These are phyloP conservation scores for Fusarium globosum DNA, from an alignment of 2,329 filamentous ascomycete genomes.

Conservation along the genomic window DNA sequence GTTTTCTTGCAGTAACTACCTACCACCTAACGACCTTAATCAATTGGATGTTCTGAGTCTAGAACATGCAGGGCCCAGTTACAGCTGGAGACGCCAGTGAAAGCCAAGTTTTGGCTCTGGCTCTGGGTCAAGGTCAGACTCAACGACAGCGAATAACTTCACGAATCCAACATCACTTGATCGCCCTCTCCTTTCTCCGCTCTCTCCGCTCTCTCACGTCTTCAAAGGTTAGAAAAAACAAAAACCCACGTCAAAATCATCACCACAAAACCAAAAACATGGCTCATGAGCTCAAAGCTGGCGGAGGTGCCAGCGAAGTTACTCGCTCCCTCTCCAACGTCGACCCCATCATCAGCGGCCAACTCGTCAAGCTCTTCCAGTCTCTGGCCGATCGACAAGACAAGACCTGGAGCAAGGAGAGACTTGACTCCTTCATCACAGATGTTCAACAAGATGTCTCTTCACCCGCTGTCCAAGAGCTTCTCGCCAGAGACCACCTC, in stretches of 20 bases:
- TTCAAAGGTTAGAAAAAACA: constrained; percentile 8
- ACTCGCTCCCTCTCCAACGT: constrained; percentile 56
- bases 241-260: neutral
- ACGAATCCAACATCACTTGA: constrained; percentile 34
- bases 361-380: constrained; percentile 61
- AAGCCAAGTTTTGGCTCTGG: constrained; percentile 1
- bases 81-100: constrained; percentile 8
- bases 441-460: constrained; percentile 58
- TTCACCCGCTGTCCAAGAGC: constrained; percentile 41
- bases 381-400: constrained; percentile 54
- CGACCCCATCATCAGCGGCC: constrained; percentile 53
- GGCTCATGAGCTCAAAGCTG: constrained; percentile 52
- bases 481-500: constrained; percentile 51
- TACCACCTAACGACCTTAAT: neutral
- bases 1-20: neutral
- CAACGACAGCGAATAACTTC: constrained; percentile 37
- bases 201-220: constrained; percentile 13
- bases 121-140: neutral
- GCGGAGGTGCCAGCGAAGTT: constrained; percentile 59
- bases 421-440: constrained; percentile 59
- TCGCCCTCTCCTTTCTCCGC: constrained; percentile 34
- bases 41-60: neutral
- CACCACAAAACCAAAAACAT: constrained; percentile 8
- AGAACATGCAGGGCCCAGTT: constrained; percentile 35
- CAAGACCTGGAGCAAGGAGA: constrained; percentile 58